Evolutionary conservation across 257 asterid species (phyloP).

Genomic region (Coffea canephora): DNA sequence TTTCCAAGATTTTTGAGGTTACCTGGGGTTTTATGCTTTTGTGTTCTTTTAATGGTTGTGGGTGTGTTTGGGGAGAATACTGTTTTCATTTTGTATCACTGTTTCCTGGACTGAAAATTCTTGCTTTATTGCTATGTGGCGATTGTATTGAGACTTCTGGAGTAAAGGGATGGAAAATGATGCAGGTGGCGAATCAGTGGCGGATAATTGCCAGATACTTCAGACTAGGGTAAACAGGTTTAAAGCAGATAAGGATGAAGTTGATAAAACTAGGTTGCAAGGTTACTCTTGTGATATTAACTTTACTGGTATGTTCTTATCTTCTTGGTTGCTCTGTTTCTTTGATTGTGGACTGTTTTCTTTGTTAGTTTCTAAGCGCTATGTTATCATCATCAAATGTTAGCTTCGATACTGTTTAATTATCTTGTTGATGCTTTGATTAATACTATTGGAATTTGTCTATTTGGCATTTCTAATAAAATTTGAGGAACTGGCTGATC

Average conservation of each 20-base stretch:
- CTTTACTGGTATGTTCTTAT: slow-evolving; percentile 57
- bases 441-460: not conserved
- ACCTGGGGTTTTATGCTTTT: not conserved
- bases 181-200: slow-evolving; percentile 92
- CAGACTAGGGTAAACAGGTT: slow-evolving; percentile 90
- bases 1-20: not conserved
- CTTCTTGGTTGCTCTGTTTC: slow-evolving; percentile 15
- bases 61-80: not conserved
- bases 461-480: not conserved
- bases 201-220: slow-evolving; percentile 91
- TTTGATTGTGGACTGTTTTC: not conserved
- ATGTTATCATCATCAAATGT: not conserved
- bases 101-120: not conserved
- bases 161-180: not conserved
- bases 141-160: not conserved
- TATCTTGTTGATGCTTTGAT: not conserved
- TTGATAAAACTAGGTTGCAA: slow-evolving; percentile 52
- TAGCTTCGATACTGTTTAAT: not conserved
- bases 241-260: slow-evolving; percentile 59
- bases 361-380: not conserved
- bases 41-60: not conserved
- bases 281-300: slow-evolving; percentile 81
- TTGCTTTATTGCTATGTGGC: not conserved
- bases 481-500: not conserved
- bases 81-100: not conserved